Base-by-base conservation (phyloP, 2,329 filamentous ascomycete species). In the Alternaria triticimaculans region DNA sequence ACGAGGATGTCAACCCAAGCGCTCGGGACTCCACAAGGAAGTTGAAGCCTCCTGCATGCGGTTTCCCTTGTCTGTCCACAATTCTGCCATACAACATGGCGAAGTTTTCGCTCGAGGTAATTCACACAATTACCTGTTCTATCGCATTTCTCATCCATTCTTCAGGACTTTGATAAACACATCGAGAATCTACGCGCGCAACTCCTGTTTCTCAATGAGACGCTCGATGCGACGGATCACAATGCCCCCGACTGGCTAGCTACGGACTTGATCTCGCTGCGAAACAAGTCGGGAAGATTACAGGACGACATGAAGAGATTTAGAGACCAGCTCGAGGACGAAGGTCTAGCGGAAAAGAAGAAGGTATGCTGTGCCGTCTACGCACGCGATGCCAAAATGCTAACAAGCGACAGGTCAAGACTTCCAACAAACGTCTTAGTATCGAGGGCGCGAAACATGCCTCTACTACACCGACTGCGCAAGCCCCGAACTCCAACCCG, bases 201-300 rank as follows among this genome's bases (percentile, higher is more conserved):
- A 62, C 57, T 79, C 48, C 69, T 68, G 23, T 74, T 76, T 64
- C 67, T 79, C 50, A 73, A 72, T 55, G 66, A 73, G 59, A 66
- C 72, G 23, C 75, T 79, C 67, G 72, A 78, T 64, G 70, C 70
- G 33, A 78, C 75, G 43, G 76, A 79, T 60, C 72, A 76, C 65
- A 76, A 76, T 71, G 71, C 69, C 33, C 76, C 76, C 12, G 76
- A 78, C 57, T 78, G 76, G 76, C 68, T 78, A n/a, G 73, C 76
- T n/a, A 72, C 72, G 6, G 76, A 78, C 51, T 71, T 79, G 43
- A 60, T 78, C 50, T 74, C 71, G 20, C 59, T 79, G 48, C 72
- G 75, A 33, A 77, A 77, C 26, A 76, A 76, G 58, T 72, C 75
- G 15, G 72, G 76, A 15, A 74, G 73, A 41, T 56, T 79, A 26